phyloP scores from a whole-genome alignment of 306 rosid genomes.

The Dalbergia oliveri region DNA sequence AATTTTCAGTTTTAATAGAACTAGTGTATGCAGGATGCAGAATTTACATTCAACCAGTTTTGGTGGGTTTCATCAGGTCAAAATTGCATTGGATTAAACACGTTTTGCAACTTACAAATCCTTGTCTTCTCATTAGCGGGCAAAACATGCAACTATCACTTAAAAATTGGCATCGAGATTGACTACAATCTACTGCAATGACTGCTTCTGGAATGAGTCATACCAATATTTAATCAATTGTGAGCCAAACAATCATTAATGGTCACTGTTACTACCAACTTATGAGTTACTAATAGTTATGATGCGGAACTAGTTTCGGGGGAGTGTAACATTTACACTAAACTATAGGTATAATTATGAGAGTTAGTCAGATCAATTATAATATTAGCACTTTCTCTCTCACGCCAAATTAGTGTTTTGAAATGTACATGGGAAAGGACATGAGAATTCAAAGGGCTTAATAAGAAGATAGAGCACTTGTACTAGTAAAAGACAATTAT shows the following conservation, averaged over 20 bases:
- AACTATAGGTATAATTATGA: neutral
- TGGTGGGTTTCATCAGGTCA: neutral
- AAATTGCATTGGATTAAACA: slow-evolving; percentile 3
- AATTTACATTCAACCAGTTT: neutral
- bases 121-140: slow-evolving; percentile 36
- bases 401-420: neutral
- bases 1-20: slow-evolving; percentile 3
- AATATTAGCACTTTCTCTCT: neutral
- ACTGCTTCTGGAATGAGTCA: slow-evolving; percentile 1
- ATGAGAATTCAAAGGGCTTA: neutral
- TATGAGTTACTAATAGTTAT: neutral
- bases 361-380: slow-evolving; percentile 14
- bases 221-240: slow-evolving; percentile 14
- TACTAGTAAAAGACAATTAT: neutral
- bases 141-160: slow-evolving; percentile 40
- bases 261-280: neutral
- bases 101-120: slow-evolving; percentile 8
- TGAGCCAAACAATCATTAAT: slow-evolving; percentile 33
- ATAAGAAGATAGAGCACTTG: neutral
- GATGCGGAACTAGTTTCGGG: neutral
- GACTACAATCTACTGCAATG: slow-evolving; percentile 22
- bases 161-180: slow-evolving; percentile 38
- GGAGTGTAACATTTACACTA: slow-evolving; percentile 13
- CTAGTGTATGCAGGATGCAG: slow-evolving; percentile 4
- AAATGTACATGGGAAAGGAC: neutral